Base-by-base conservation (phyloP, 495 filamentous ascomycete species). In the Penicillium turbatum region DNA sequence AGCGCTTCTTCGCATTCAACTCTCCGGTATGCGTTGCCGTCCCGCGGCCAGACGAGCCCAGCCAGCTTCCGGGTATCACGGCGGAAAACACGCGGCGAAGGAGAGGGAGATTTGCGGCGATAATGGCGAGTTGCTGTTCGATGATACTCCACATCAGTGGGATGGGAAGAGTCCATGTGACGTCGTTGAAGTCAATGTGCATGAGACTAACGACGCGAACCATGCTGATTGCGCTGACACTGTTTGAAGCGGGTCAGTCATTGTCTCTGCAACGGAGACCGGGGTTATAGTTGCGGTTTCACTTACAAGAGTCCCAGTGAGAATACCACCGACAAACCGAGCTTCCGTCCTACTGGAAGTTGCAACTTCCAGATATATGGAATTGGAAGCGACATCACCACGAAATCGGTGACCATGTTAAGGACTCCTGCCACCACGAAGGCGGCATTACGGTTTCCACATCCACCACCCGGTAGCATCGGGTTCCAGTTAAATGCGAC, bases 381-480 rank as follows among this genome's bases (percentile, higher is more conserved):
- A 3, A 53, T 42, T 37, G 55, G 55, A 17, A 35, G 17, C 5
- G 43, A 8, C 21, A 81, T 64, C 36, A 80, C 72, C 41, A 79
- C 52, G 10, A 81, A 37, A 56, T 83, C 79, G 0, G 73, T 80
- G 2, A 79, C 51, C 21, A 82, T 74, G 42, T 78, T 81, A 41
- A 82, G 59, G 1, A 63, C 70, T 1, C 79, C 71, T 2, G 75
- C 76, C 9, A 63, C 57, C 4, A 75, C 67, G 46, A 75, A 81
- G 5, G 79, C 68, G 6, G 74, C 56, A 26, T 72, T 68, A 12
- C 68, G 73, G 57, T 80, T 67, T 35, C 80, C 72, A 49, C 80
- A 84, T 29, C 59, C 60, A 5, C 79, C 79, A 0, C 60, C 63
- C 5, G 42, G 55, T 27, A 78, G 51, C 5, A 64, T 64, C 0